phyloP scores from a whole-genome alignment of 768 basidiomycete genomes.

The Scleroderma bovista region DNA sequence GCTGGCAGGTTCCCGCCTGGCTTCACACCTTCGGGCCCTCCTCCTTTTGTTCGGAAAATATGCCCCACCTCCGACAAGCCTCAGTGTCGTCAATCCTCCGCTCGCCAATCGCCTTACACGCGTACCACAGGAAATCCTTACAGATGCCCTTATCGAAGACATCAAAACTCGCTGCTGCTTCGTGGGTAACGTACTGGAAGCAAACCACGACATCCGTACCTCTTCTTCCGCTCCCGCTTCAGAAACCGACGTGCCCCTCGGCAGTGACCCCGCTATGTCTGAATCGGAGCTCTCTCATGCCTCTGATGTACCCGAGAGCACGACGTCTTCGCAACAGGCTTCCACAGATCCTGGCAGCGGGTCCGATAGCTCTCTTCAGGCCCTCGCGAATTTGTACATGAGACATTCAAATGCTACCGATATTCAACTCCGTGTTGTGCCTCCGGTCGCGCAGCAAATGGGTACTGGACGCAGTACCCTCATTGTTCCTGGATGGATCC shows the following conservation, averaged over 20 bases:
- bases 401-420: constrained; percentile 76
- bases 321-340: constrained; percentile 42
- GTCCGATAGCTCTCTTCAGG: constrained; percentile 40
- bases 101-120: constrained; percentile 55
- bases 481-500: constrained; percentile 90
- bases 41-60: constrained; percentile 81
- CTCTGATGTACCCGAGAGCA: constrained; percentile 45
- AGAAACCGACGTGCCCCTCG: constrained; percentile 37
- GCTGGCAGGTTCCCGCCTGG: constrained; percentile 76
- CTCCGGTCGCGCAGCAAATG: constrained; percentile 58
- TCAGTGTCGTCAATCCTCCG: constrained; percentile 61
- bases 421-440: constrained; percentile 60
- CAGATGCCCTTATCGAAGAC: constrained; percentile 79
- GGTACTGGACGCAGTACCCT: constrained; percentile 75
- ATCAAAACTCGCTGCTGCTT: constrained; percentile 89
- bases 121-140: constrained; percentile 76
- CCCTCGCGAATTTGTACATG: constrained; percentile 63
- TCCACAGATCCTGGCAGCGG: constrained; percentile 39
- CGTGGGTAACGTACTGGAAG: constrained; percentile 60
- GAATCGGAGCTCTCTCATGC: constrained; percentile 62
- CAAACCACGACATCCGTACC: constrained; percentile 25
- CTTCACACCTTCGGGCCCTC: constrained; percentile 74
- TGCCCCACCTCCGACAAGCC: constrained; percentile 70
- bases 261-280: constrained; percentile 56
- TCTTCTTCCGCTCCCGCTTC: constrained; percentile 27